A percentile compares a stretch with the other conserved stretches of the same genome.
phyloP scores from a whole-genome alignment of 176 grass and related monocot genomes.

The Oryza nivara region DNA sequence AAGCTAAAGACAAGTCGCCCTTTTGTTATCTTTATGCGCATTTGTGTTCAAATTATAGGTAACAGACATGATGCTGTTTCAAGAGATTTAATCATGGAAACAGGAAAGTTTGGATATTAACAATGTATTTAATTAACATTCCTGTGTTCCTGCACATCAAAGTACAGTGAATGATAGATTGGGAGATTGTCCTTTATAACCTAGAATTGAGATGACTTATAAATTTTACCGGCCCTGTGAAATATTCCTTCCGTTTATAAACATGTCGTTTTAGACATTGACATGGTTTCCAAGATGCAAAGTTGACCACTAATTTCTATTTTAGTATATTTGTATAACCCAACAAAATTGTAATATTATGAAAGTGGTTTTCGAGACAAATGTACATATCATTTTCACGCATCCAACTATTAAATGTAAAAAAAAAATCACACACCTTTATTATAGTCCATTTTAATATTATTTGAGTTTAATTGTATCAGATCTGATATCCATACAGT shows the following conservation, averaged over 20 bases:
- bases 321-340: not conserved
- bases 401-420: constrained; percentile 8
- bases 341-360: not conserved
- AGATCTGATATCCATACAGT: constrained; percentile 4
- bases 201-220: constrained; percentile 13
- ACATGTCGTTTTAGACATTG: not conserved
- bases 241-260: not conserved
- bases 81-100: constrained; percentile 26
- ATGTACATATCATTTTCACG: not conserved
- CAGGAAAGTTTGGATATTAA: constrained; percentile 3
- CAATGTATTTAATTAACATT: constrained; percentile 23
- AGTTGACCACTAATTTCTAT: not conserved
- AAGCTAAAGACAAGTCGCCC: not conserved
- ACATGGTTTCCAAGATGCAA: not conserved
- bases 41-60: constrained; percentile 33
- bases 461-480: not conserved
- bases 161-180: not conserved
- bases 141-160: constrained; percentile 4
- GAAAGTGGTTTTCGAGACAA: not conserved
- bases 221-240: constrained; percentile 4
- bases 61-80: not conserved
- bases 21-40: constrained; percentile 12
- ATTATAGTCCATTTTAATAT: constrained; percentile 15
- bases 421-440: not conserved
- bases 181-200: not conserved